These are phyloP conservation scores for Amylocystis lapponica DNA, from an alignment of 768 basidiomycete genomes.

Conservation along the genomic window DNA sequence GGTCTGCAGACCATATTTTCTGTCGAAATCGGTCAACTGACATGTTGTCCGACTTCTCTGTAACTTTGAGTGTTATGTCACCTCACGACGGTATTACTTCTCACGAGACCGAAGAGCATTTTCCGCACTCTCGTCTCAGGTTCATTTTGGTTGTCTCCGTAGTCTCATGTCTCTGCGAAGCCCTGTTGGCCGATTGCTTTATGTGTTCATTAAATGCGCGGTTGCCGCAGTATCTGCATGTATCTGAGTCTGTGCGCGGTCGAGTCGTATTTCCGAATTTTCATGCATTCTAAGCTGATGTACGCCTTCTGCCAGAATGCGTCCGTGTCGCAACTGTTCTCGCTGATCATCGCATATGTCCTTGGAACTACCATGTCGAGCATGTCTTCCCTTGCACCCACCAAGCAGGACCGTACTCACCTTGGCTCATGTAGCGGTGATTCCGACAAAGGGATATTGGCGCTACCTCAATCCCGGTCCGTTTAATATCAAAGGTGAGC, in stretches of 20 bases:
- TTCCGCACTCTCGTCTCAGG: too few relatives aligned
- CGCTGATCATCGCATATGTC: constrained; percentile 50
- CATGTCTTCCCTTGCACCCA: constrained; percentile 32
- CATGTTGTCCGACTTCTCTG: not conserved
- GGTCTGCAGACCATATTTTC: too few relatives aligned
- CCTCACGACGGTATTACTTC: too few relatives aligned
- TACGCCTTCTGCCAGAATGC: constrained; percentile 40
- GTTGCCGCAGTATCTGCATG: too few relatives aligned
- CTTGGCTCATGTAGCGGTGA: constrained; percentile 27
- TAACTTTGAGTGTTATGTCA: too few relatives aligned
- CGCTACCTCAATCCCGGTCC: constrained; percentile 57
- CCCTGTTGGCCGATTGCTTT: too few relatives aligned
- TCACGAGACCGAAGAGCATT: too few relatives aligned
- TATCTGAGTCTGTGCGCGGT: too few relatives aligned
- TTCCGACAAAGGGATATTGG: constrained; percentile 43
- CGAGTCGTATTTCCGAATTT: not conserved
- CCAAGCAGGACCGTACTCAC: constrained; percentile 12
- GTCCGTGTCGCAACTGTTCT: constrained; percentile 48
- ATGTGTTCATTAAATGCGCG: too few relatives aligned
- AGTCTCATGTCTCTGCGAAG: too few relatives aligned
- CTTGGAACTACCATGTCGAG: constrained; percentile 44
- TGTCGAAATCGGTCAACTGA: too few relatives aligned
- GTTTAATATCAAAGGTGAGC: constrained; percentile 48
- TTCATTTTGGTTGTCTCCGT: not conserved
- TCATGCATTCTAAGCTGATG: not conserved